Conservation (phyloP, 163 green algal genomes). For the Scenedesmus sp. region DNA sequence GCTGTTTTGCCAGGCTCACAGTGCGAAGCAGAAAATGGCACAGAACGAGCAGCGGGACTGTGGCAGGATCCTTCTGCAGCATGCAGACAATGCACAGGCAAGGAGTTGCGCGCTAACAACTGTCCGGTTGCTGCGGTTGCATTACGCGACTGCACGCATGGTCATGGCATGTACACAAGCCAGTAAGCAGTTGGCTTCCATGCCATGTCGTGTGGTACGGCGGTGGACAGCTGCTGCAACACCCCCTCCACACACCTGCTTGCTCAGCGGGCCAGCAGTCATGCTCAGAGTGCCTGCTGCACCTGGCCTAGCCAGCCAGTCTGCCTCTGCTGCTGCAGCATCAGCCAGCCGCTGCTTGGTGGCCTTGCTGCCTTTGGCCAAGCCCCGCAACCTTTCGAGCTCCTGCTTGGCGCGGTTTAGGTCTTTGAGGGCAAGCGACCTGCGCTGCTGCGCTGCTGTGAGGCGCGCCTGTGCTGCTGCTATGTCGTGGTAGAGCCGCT, state of each 20-base stretch:
- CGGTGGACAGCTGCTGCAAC: not conserved
- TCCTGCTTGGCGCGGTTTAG: constrained; percentile 32
- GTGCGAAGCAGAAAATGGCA: too few relatives aligned
- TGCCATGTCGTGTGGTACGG: not conserved
- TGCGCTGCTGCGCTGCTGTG: constrained; percentile 31
- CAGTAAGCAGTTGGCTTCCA: too few relatives aligned
- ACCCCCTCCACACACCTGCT: not conserved
- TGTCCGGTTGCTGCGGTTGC: too few relatives aligned
- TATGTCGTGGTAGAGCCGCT: constrained; percentile 32
- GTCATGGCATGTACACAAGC: too few relatives aligned
- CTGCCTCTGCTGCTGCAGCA: constrained; percentile 43
- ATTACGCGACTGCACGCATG: too few relatives aligned
- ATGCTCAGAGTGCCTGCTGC: constrained; percentile 23
- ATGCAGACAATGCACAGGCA: too few relatives aligned
- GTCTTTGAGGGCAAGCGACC: constrained; percentile 20
- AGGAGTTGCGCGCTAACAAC: too few relatives aligned
- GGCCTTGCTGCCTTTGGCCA: constrained; percentile 33
- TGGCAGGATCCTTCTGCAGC: too few relatives aligned
- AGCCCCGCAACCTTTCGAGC: constrained; percentile 1
- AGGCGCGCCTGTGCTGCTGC: constrained; percentile 36
- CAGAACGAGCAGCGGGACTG: too few relatives aligned
- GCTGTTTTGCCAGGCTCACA: too few relatives aligned
- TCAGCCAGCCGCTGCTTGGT: constrained; percentile 40
- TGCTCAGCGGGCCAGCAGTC: constrained; percentile 23
- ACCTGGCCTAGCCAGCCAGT: constrained; percentile 30